Evolutionary conservation across 768 basidiomycete genomes (phyloP).

Genomic region (Epithele typhae): DNA sequence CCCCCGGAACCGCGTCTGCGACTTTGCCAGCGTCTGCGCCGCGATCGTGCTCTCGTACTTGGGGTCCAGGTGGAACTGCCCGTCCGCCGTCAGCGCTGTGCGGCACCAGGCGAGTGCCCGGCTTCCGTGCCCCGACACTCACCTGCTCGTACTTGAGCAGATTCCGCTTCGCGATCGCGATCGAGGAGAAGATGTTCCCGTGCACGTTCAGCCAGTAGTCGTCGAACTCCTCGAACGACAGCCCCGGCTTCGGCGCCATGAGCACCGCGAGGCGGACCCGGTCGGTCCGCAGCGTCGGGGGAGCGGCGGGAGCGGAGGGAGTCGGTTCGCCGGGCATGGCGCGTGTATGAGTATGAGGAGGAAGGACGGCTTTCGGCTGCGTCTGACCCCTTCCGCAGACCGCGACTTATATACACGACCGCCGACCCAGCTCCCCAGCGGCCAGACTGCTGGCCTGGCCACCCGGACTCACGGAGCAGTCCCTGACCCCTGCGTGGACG

Average conservation of each 20-base stretch:
- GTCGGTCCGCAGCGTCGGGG: constrained; percentile 22
- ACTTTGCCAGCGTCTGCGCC: constrained; percentile 7
- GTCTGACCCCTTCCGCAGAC: too few species aligned
- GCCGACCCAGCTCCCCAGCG: too few species aligned
- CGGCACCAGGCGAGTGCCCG: too few species aligned
- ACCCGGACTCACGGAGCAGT: too few species aligned
- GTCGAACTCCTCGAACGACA: constrained; percentile 29
- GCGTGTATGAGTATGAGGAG: not conserved
- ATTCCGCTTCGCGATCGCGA: constrained; percentile 30
- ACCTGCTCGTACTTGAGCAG: constrained; percentile 35
- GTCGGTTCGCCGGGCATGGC: not conserved
- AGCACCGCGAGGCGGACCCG: constrained; percentile 27
- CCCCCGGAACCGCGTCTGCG: constrained; percentile 10
- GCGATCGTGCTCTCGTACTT: constrained; percentile 6
- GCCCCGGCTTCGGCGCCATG: constrained; percentile 23
- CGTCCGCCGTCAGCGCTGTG: not conserved
- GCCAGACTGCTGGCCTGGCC: too few species aligned
- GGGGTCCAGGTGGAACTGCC: constrained; percentile 18
- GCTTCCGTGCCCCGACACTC: too few species aligned
- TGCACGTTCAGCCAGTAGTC: constrained; percentile 29
- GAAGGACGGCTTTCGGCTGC: too few species aligned
- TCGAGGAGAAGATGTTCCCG: constrained; percentile 24
- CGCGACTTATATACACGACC: too few species aligned
- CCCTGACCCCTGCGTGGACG: too few species aligned
- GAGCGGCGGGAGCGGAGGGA: not conserved